Conservation (phyloP, 192 early-diverging fungal species). For the Entophlyctis helioformis region DNA sequence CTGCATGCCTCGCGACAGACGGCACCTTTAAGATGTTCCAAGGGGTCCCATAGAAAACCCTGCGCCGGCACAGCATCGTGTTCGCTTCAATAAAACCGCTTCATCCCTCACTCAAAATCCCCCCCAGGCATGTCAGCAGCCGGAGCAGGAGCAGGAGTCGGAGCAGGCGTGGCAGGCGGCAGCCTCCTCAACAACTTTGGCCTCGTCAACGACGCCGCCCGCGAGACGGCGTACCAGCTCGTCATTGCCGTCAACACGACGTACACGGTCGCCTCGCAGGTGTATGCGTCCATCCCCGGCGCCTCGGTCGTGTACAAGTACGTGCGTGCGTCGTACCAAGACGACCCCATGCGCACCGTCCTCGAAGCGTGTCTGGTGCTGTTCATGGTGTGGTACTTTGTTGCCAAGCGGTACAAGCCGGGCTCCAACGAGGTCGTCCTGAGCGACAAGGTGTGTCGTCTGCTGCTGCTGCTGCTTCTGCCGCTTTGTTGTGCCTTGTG, state of each 20-base stretch:
- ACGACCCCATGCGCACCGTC: conserved; percentile 81
- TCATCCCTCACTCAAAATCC: too few species aligned
- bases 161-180: too few species aligned
- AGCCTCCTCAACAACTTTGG: too few species aligned
- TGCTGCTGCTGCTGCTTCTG: too few species aligned
- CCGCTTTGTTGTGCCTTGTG: too few species aligned
- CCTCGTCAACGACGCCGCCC: conserved; percentile 28
- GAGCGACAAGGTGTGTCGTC: conserved; percentile 56
- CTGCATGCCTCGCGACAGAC: too few species aligned
- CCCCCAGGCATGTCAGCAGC: too few species aligned
- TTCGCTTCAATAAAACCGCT: too few species aligned
- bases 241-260: conserved; percentile 36
- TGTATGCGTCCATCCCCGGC: conserved; percentile 51
- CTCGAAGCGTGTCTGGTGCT: conserved; percentile 73
- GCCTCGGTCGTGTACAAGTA: conserved; percentile 67
- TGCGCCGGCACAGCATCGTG: too few species aligned
- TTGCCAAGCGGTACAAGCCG: conserved; percentile 64
- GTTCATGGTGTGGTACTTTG: conserved; percentile 83
- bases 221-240: conserved; percentile 24
- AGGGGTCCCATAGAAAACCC: too few species aligned
- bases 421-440: conserved; percentile 62
- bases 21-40: too few species aligned
- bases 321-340: conserved; percentile 81
- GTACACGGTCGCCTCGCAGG: conserved; percentile 20
- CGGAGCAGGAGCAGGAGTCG: too few species aligned